Evolutionary conservation across 2,329 filamentous ascomycete genomes (phyloP).

Genomic region (Botrytis squamosa): DNA sequence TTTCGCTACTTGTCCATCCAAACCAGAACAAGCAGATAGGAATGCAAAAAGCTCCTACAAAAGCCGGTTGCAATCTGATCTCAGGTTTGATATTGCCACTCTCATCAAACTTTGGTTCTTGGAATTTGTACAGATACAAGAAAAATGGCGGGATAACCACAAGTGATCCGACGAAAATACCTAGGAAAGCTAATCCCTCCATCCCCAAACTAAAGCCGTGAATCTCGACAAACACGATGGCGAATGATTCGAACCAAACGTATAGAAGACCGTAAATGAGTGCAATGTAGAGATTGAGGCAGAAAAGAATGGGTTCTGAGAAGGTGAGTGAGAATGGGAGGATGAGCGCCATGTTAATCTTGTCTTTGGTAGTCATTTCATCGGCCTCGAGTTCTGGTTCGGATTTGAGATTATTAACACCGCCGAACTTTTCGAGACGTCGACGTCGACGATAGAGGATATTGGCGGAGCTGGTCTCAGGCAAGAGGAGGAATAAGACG

Average conservation of each 20-base stretch:
- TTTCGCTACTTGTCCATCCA: slow-evolving; percentile 52
- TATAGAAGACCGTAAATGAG: slow-evolving; percentile 63
- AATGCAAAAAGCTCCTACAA: slow-evolving; percentile 52
- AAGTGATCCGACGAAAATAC: slow-evolving; percentile 51
- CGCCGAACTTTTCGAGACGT: slow-evolving; percentile 58
- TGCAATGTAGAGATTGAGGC: slow-evolving; percentile 60
- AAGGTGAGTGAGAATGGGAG: slow-evolving; percentile 58
- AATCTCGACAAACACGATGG: slow-evolving; percentile 56
- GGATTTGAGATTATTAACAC: slow-evolving; percentile 52
- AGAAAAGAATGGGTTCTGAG: slow-evolving; percentile 60
- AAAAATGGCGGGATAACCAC: slow-evolving; percentile 49
- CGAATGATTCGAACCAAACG: slow-evolving; percentile 63
- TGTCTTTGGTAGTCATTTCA: slow-evolving; percentile 47
- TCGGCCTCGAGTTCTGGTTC: slow-evolving; percentile 62
- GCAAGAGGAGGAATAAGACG: slow-evolving; percentile 58
- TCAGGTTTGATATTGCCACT: slow-evolving; percentile 53
- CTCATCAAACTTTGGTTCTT: slow-evolving; percentile 48
- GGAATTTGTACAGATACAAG: slow-evolving; percentile 51
- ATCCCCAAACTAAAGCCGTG: slow-evolving; percentile 60
- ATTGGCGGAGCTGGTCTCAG: slow-evolving; percentile 58
- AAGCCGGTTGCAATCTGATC: slow-evolving; percentile 52
- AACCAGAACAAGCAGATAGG: slow-evolving; percentile 57
- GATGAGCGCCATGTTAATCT: slow-evolving; percentile 55
- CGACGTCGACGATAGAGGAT: slow-evolving; percentile 60
- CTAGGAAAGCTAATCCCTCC: slow-evolving; percentile 59